These are phyloP conservation scores for Sporothrix luriei DNA, from an alignment of 2,329 filamentous ascomycete genomes.

Conservation along the genomic window DNA sequence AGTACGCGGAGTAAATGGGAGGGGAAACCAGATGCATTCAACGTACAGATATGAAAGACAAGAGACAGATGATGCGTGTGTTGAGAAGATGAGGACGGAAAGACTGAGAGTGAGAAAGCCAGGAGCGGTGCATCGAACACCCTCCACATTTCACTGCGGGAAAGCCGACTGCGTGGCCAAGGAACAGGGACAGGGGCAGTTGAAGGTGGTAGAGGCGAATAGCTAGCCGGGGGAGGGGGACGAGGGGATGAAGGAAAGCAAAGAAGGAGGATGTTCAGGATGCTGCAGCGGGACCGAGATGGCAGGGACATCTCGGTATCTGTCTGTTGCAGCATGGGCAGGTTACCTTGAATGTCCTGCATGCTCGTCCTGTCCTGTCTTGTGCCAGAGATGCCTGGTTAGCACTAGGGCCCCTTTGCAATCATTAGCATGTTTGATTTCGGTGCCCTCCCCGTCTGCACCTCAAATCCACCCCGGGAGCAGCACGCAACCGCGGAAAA, in stretches of 20 bases:
- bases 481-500: constrained; percentile 46
- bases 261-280: background rate
- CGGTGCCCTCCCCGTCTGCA: constrained; percentile 26
- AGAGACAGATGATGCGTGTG: background rate
- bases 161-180: constrained; percentile 32
- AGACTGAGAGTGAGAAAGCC: constrained; percentile 11
- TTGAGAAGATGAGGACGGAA: constrained; percentile 31
- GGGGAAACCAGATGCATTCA: background rate
- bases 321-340: background rate
- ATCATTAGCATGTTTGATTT: background rate
- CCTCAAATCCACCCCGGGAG: constrained; percentile 28
- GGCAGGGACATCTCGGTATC: background rate
- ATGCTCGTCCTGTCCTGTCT: background rate
- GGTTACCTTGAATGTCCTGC: background rate
- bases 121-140: constrained; percentile 22
- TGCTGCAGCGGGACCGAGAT: background rate
- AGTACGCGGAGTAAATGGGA: constrained; percentile 5
- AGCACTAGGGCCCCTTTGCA: background rate
- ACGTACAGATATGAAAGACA: constrained; percentile 17
- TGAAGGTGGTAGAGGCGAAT: constrained; percentile 23
- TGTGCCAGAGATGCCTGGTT: background rate
- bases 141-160: constrained; percentile 16
- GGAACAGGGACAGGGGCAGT: constrained; percentile 32
- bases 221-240: constrained; percentile 29
- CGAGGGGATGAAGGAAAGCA: constrained; percentile 39